Evolutionary conservation across 208 protist genomes (phyloP).

Genomic region (Sergeia podlipaevii): DNA sequence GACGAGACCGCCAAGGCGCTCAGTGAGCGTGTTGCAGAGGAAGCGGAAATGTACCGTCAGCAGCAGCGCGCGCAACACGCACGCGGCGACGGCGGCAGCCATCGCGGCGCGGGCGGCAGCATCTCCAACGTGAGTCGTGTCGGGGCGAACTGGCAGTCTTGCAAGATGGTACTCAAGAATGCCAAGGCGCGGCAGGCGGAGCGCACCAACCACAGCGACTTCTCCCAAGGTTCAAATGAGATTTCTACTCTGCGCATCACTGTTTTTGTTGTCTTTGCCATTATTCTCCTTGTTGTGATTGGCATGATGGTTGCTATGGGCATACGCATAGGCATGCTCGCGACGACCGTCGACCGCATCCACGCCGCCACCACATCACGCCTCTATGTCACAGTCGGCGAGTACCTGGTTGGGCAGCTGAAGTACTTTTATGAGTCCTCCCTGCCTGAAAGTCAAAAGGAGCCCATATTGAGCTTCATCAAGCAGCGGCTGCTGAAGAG

Average conservation of each 20-base stretch:
- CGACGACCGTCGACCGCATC: slow-evolving; percentile 3
- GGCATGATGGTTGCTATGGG: slow-evolving; percentile 1
- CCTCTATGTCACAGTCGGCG: neutral
- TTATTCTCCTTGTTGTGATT: neutral
- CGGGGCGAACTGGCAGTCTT: slow-evolving; percentile 2
- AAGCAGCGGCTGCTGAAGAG: neutral
- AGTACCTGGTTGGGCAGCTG: neutral
- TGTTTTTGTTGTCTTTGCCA: slow-evolving; percentile 5
- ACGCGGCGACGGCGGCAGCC: neutral
- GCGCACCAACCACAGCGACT: neutral
- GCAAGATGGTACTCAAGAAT: neutral
- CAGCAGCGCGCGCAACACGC: neutral
- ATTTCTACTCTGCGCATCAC: slow-evolving; percentile 3
- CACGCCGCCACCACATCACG: neutral
- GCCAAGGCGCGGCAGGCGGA: neutral
- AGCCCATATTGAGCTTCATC: neutral
- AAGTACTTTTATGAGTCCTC: neutral
- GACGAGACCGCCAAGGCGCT: slow-evolving; percentile 9
- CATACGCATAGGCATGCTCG: neutral
- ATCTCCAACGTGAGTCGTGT: neutral
- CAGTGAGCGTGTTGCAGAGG: slow-evolving; percentile 9
- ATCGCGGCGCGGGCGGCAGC: neutral
- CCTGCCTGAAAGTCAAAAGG: neutral
- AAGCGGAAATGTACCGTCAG: slow-evolving; percentile 10
- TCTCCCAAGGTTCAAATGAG: neutral